These are phyloP conservation scores for Boletus rex-veris DNA, from an alignment of 768 basidiomycete genomes.

Conservation along the genomic window DNA sequence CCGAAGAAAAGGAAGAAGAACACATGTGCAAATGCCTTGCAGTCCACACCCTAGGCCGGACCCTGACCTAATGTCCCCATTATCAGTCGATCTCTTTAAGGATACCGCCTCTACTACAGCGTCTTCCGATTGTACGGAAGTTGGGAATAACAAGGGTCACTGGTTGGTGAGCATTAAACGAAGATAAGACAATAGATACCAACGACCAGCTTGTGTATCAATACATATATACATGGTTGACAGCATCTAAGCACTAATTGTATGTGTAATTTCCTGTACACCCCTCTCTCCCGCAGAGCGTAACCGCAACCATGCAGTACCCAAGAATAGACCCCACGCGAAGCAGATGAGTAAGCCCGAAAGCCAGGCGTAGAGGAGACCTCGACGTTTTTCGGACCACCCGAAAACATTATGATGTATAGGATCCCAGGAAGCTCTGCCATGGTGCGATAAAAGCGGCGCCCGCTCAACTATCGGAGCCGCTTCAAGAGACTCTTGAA, in stretches of 20 bases:
- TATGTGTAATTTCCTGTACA: background rate
- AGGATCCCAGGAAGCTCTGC: slow-evolving; percentile 4
- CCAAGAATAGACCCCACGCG: slow-evolving; percentile 65
- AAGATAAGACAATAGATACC: slow-evolving; percentile 5
- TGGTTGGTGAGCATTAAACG: slow-evolving; percentile 30
- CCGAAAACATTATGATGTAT: slow-evolving; percentile 15
- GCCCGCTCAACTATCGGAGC: slow-evolving; percentile 6
- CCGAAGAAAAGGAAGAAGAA: slow-evolving; percentile 14
- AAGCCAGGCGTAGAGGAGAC: slow-evolving; percentile 45
- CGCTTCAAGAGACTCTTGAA: background rate
- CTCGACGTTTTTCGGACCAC: slow-evolving; percentile 43
- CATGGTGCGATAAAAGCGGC: slow-evolving; percentile 10
- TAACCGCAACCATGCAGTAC: slow-evolving; percentile 56
- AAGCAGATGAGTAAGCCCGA: slow-evolving; percentile 41
- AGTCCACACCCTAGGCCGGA: slow-evolving; percentile 4
- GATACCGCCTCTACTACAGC: slow-evolving; percentile 27
- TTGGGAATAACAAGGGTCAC: slow-evolving; percentile 30
- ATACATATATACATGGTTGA: too few species aligned
- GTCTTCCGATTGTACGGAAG: slow-evolving; percentile 32
- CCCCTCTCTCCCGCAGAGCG: slow-evolving; percentile 40
- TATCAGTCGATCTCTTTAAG: slow-evolving; percentile 21
- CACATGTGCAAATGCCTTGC: slow-evolving; percentile 3
- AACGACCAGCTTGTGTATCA: background rate
- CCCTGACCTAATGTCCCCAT: slow-evolving; percentile 14
- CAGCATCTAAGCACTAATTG: background rate